phyloP scores from a whole-genome alignment of 2,329 filamentous ascomycete genomes.

The Emmonsiellopsis sp. region DNA sequence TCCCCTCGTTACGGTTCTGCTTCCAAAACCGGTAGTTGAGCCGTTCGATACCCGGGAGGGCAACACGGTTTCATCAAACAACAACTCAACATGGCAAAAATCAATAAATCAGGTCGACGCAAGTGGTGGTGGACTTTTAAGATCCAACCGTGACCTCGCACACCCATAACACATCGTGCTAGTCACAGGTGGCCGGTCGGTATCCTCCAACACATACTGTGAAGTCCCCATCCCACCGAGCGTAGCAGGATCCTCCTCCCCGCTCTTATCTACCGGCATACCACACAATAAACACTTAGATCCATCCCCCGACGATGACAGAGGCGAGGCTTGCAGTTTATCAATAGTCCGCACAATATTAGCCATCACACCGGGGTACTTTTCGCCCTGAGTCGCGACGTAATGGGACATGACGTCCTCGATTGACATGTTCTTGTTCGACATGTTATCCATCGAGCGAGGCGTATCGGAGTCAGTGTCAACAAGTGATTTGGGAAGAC shows the following conservation, averaged over 20 bases:
- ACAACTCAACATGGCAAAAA: too few relatives aligned
- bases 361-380: constrained; percentile 82
- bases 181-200: background rate
- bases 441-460: constrained; percentile 23
- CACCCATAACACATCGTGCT: constrained; percentile 32
- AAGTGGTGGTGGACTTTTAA: constrained; percentile 1
- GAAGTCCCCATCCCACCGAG: constrained; percentile 25
- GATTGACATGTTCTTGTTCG: constrained; percentile 61
- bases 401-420: constrained; percentile 85
- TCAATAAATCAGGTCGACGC: background rate
- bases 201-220: background rate
- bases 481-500: constrained; percentile 41
- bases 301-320: constrained; percentile 15
- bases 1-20: too few relatives aligned
- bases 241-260: constrained; percentile 53
- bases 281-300: constrained; percentile 57
- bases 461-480: constrained; percentile 35
- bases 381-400: constrained; percentile 73
- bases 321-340: constrained; percentile 52
- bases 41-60: too few relatives aligned
- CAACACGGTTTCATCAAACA: too few relatives aligned
- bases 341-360: constrained; percentile 91
- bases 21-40: too few relatives aligned
- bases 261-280: constrained; percentile 48
- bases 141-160: constrained; percentile 28